Evolutionary conservation across 2,329 filamentous ascomycete genomes (phyloP).

Genomic region (Trichoderma lentiforme): DNA sequence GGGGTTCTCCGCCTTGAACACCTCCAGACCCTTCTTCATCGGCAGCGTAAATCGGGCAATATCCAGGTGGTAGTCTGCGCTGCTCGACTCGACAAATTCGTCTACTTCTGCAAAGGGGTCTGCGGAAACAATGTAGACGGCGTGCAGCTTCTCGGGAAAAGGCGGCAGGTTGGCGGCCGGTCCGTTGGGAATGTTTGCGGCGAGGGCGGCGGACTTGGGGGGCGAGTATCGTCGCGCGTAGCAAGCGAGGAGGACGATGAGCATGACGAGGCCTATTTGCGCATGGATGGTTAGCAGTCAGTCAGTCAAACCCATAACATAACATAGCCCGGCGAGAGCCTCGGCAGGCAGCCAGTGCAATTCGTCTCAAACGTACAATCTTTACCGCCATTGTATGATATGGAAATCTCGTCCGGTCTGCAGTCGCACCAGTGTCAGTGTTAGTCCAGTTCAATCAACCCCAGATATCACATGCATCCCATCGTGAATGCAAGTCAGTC

Average conservation of each 20-base stretch:
- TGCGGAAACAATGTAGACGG: constrained; percentile 83
- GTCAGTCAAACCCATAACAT: too few species aligned
- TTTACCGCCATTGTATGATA: constrained; percentile 97
- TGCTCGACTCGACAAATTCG: constrained; percentile 70
- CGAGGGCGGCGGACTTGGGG: constrained; percentile 26
- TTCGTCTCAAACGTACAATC: constrained; percentile 58
- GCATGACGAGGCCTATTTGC: constrained; percentile 62
- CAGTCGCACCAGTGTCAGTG: neutral
- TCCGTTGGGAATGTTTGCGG: constrained; percentile 19
- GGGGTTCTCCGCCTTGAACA: constrained; percentile 66
- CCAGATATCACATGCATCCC: neutral
- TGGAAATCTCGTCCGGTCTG: constrained; percentile 73
- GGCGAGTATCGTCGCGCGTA: constrained; percentile 39
- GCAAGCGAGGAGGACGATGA: constrained; percentile 77
- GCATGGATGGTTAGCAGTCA: neutral
- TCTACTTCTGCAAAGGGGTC: constrained; percentile 87
- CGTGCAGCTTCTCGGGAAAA: constrained; percentile 56
- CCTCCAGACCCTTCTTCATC: constrained; percentile 77
- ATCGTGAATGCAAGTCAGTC: neutral
- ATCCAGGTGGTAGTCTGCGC: constrained; percentile 68
- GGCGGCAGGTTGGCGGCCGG: constrained; percentile 13
- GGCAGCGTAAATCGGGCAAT: constrained; percentile 70
- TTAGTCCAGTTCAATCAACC: neutral
- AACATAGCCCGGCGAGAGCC: neutral
- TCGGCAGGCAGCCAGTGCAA: neutral